Base-by-base conservation (phyloP, 495 filamentous ascomycete species). In the Pseudomonodictys pantanalensis region DNA sequence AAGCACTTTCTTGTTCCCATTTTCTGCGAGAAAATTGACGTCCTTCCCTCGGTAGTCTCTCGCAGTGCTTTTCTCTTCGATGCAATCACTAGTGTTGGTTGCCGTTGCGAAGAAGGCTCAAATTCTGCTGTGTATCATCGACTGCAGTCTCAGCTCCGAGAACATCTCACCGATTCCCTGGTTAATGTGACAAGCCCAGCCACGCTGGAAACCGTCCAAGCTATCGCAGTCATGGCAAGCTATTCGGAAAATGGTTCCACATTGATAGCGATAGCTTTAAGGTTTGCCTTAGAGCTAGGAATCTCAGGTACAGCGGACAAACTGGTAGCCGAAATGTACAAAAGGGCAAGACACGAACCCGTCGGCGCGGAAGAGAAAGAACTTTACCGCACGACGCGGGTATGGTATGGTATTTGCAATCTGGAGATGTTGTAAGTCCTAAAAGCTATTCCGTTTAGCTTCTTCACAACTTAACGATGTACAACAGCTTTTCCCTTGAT, bases 221-320 rank as follows among this genome's bases (percentile, higher is more conserved):
- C 79, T 15, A 67, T 82, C 47, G 71, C 80, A 0, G 63, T 80
- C 0, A 70, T 77, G 12, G 74, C 78, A 1, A 74, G 75, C 52
- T 82, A 82, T 55, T 77, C 76, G 0, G 68, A 77, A 41, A 77
- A 79, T 41, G 74, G 78, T 0, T 76, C 74, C 6, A 41, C 78
- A 2, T 67, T 80, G 1, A 63, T 77, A 6, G 76, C 76, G 5
- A 75, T 80, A 43, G 78, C 79, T 9, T 72, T 76, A 2, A 69
- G 75, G 33, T 78, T 78, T 72, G 77, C 77, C 0, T 54, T 82
- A 4, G 74, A 79, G 44, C 49, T 79, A 17, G 69, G 71, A 7
- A 52, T 81, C 7, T 72, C 78, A 30, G 68, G 75, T 26, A 70
- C 75, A 1, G 78, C 78, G 24, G 72, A 74, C 20, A 68, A 76